These are phyloP conservation scores for Metschnikowia corniflorae DNA, from an alignment of 805 yeast genomes.

Conservation along the genomic window DNA sequence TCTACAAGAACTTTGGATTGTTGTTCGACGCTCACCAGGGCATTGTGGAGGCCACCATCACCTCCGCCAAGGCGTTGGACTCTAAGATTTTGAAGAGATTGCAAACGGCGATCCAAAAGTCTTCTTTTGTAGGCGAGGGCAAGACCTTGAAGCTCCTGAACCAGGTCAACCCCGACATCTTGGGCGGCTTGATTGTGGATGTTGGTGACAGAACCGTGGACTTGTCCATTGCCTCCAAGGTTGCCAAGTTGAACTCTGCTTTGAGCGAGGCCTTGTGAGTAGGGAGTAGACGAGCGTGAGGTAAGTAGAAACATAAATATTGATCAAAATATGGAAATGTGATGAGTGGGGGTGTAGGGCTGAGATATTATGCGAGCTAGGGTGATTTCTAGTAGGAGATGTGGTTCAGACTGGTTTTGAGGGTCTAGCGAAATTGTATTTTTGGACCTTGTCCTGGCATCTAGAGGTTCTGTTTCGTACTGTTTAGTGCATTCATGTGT, in stretches of 20 bases:
- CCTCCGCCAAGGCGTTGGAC: slow-evolving; percentile 84
- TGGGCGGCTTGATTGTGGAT: slow-evolving; percentile 95
- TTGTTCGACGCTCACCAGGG: slow-evolving; percentile 90
- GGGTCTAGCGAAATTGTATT: too few relatives aligned
- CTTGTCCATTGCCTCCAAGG: slow-evolving; percentile 78
- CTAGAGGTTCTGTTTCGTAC: too few relatives aligned
- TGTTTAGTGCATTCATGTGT: too few relatives aligned
- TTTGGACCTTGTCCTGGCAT: too few relatives aligned
- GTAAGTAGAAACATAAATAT: slow-evolving; percentile 5
- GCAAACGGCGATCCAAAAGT: slow-evolving; percentile 71
- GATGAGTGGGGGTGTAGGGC: too few relatives aligned
- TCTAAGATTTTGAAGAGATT: slow-evolving; percentile 72
- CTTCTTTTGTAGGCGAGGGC: slow-evolving; percentile 78
- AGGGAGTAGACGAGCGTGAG: slow-evolving; percentile 6
- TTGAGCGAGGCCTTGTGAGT: slow-evolving; percentile 79
- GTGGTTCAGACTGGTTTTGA: too few relatives aligned
- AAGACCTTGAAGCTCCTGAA: slow-evolving; percentile 82
- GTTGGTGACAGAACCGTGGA: slow-evolving; percentile 97
- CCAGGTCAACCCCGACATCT: slow-evolving; percentile 81
- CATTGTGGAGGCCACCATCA: slow-evolving; percentile 87
- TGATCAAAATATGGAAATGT: too few relatives aligned
- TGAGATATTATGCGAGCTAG: too few relatives aligned
- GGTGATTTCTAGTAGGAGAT: too few relatives aligned
- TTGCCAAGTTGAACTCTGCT: slow-evolving; percentile 84
- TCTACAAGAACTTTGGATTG: slow-evolving; percentile 67